Percentiles rank a stretch among this genome's conserved stretches.
Conservation (phyloP, 495 filamentous ascomycete genomes). For the Podospora conica region DNA sequence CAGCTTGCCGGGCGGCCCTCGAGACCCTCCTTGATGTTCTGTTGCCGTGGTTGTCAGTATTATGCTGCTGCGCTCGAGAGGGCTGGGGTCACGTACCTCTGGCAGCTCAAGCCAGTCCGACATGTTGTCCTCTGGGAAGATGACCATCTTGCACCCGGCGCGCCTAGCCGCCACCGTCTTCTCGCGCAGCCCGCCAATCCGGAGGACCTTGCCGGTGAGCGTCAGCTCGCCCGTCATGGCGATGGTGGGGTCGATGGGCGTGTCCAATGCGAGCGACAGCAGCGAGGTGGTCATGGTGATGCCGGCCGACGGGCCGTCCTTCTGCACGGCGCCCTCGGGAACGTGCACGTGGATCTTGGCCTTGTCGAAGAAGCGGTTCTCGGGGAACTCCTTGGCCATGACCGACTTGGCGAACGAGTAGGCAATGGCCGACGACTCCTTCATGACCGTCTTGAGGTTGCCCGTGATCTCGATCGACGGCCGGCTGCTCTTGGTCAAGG, state of each 20-base stretch:
- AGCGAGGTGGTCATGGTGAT: slow-evolving; percentile 96
- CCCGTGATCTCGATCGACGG: slow-evolving; percentile 85
- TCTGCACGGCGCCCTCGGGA: slow-evolving; percentile 92
- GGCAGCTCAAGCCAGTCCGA: slow-evolving; percentile 97
- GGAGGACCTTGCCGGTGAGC: slow-evolving; percentile 91
- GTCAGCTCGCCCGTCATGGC: slow-evolving; percentile 99
- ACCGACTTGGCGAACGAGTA: slow-evolving; percentile 93
- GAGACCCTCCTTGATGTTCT: slow-evolving; percentile 97
- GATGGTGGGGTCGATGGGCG: slow-evolving; percentile 72
- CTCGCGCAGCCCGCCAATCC: slow-evolving; percentile 93
- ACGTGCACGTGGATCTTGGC: slow-evolving; percentile 94
- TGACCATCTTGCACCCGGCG: slow-evolving; percentile 88
- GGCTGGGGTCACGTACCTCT: slow-evolving; percentile 57
- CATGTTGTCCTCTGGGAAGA: slow-evolving; percentile 92
- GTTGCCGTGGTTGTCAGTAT: slow-evolving; percentile 30
- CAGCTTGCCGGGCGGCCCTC: slow-evolving; percentile 84
- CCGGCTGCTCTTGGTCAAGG: slow-evolving; percentile 61
- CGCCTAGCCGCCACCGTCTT: slow-evolving; percentile 97
- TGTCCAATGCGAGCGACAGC: slow-evolving; percentile 74
- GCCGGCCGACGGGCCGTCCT: slow-evolving; percentile 93
- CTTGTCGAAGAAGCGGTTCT: slow-evolving; percentile 94
- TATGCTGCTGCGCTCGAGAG: background rate
- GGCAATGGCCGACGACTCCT: slow-evolving; percentile 88
- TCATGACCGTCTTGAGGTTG: slow-evolving; percentile 95
- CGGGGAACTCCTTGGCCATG: slow-evolving; percentile 74